Percentiles rank a stretch among this genome's conserved stretches.
Evolutionary conservation across 306 rosid genomes (phyloP).

Genomic region (Ormosia emarginata): DNA sequence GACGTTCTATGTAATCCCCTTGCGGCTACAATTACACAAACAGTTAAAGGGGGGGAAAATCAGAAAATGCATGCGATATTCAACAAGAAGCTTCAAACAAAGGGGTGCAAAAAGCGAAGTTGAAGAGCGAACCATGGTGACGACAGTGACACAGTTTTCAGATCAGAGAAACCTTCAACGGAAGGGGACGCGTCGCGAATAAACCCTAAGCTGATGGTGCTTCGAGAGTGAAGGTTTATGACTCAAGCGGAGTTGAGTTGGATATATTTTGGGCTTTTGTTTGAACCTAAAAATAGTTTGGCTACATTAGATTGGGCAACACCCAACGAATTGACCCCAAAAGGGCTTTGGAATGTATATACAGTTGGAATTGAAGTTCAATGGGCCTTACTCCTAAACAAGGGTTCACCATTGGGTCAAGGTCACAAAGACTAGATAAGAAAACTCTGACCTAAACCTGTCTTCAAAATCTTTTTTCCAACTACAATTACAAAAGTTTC

Average conservation of each 20-base stretch:
- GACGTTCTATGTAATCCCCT: conserved; percentile 96
- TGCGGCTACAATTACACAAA: conserved; percentile 57
- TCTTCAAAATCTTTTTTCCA: too few species aligned
- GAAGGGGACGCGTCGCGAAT: not conserved
- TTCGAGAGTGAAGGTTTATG: not conserved
- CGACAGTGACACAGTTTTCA: not conserved
- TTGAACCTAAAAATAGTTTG: not conserved
- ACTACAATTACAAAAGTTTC: too few species aligned
- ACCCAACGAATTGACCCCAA: too few species aligned
- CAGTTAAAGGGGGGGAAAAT: not conserved
- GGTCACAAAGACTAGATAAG: too few species aligned
- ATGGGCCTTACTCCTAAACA: too few species aligned
- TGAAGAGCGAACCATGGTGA: conserved; percentile 28
- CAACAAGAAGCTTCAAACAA: not conserved
- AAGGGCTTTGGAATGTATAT: too few species aligned
- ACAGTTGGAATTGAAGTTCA: too few species aligned
- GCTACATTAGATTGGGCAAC: not conserved
- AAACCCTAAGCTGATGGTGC: not conserved
- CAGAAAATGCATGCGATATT: not conserved
- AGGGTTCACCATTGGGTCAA: too few species aligned
- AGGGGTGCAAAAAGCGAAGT: not conserved
- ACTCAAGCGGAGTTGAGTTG: not conserved
- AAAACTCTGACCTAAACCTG: too few species aligned
- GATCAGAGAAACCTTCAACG: not conserved
- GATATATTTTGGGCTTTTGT: not conserved